Percentiles rank a stretch among this genome's conserved stretches.
Evolutionary conservation across 306 rosid species (phyloP).

Genomic region (Cucumis melo): DNA sequence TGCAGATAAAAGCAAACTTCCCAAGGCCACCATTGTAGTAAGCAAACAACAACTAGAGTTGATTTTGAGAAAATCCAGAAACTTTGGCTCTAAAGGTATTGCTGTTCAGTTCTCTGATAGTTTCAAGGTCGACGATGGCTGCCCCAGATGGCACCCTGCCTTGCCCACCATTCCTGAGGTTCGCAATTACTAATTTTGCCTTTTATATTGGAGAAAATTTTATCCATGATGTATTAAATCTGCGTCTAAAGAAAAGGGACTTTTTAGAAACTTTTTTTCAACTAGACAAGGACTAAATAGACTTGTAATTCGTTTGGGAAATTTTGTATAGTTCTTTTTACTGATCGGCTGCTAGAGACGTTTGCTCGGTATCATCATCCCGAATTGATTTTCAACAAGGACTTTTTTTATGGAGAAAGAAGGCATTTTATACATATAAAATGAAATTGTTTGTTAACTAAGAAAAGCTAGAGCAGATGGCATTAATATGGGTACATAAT

Average conservation of each 20-base stretch:
- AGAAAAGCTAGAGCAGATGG: neutral
- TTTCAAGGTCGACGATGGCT: neutral
- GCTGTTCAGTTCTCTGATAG: conserved; percentile 1
- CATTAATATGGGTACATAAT: neutral
- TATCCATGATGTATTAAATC: neutral
- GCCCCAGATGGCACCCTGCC: neutral
- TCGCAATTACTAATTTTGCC: neutral
- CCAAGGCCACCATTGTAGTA: neutral
- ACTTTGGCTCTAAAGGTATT: neutral
- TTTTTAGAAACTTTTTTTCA: neutral
- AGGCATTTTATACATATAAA: neutral
- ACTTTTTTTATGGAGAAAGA: neutral
- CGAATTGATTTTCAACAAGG: neutral
- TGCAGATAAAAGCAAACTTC: neutral
- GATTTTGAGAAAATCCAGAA: neutral
- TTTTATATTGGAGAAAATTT: neutral
- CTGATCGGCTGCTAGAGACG: neutral
- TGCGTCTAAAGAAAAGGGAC: neutral
- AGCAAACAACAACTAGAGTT: neutral
- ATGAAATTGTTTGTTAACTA: neutral
- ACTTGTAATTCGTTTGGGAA: too few relatives aligned
- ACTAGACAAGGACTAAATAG: neutral
- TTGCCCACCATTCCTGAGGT: neutral
- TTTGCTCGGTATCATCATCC: neutral
- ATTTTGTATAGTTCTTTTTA: neutral